Evolutionary conservation across 768 basidiomycete species (phyloP).

Genomic region (Kwoniella sp.): DNA sequence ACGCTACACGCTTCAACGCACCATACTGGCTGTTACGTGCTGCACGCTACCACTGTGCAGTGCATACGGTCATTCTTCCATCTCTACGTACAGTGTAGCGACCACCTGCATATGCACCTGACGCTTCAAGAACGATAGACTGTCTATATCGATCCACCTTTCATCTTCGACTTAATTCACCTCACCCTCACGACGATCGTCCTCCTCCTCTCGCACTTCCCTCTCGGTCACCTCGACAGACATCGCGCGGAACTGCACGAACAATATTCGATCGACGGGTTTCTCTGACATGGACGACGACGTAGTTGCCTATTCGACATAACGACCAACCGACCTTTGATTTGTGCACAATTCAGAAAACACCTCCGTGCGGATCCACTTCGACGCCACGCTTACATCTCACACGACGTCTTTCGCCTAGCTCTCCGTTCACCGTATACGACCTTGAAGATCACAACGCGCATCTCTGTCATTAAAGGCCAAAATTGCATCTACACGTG

Average conservation of each 20-base stretch:
- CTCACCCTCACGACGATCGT: neutral
- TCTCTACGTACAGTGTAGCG: neutral
- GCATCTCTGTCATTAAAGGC: no score
- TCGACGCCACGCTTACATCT: neutral
- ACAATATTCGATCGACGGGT: neutral
- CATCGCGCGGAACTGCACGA: neutral
- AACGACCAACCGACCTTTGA: neutral
- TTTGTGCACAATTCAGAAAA: neutral
- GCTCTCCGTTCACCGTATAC: neutral
- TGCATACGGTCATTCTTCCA: neutral
- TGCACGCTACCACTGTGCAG: no score
- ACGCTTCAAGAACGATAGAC: no score
- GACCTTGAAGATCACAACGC: neutral
- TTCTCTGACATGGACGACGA: neutral
- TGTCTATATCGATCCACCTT: neutral
- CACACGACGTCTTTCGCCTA: neutral
- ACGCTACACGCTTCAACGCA: neutral
- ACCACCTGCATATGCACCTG: no score
- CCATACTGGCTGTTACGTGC: no score
- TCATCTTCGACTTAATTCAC: neutral
- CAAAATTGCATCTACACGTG: no score
- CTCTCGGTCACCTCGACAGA: neutral
- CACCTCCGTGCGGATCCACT: neutral
- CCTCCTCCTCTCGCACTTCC: neutral
- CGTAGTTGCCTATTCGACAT: neutral